phyloP scores from a whole-genome alignment of 257 asterid species.

The Solanum bukasovii region DNA sequence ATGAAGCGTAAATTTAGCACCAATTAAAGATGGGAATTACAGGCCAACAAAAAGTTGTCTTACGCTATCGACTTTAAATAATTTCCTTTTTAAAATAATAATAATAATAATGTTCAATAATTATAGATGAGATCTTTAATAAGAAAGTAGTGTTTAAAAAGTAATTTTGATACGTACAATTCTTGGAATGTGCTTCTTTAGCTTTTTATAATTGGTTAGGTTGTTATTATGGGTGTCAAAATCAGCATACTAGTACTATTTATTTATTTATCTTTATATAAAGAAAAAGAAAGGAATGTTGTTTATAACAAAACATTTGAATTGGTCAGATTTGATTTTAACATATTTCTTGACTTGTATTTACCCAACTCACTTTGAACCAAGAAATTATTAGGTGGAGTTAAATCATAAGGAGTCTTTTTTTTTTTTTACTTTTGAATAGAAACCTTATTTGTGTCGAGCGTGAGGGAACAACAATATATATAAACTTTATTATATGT shows the following conservation, averaged over 20 bases:
- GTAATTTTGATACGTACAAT: not conserved
- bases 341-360: not conserved
- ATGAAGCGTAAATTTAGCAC: not conserved
- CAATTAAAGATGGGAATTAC: not conserved
- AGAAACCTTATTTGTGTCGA: not conserved
- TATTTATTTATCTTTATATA: not conserved
- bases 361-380: not conserved
- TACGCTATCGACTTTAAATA: not conserved
- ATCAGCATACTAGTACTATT: not conserved
- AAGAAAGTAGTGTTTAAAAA: not conserved
- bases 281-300: not conserved
- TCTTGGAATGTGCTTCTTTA: not conserved
- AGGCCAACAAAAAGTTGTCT: not conserved
- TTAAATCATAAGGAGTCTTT: not conserved
- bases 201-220: not conserved
- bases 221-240: not conserved
- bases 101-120: not conserved
- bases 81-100: not conserved
- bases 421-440: not conserved
- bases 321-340: not conserved
- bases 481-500: not conserved
- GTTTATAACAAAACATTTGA: not conserved
- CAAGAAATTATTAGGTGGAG: not conserved
- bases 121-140: not conserved
- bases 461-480: not conserved